Base-by-base conservation (phyloP, 2,329 filamentous ascomycete genomes). In the Pleurostoma richardsiae region DNA sequence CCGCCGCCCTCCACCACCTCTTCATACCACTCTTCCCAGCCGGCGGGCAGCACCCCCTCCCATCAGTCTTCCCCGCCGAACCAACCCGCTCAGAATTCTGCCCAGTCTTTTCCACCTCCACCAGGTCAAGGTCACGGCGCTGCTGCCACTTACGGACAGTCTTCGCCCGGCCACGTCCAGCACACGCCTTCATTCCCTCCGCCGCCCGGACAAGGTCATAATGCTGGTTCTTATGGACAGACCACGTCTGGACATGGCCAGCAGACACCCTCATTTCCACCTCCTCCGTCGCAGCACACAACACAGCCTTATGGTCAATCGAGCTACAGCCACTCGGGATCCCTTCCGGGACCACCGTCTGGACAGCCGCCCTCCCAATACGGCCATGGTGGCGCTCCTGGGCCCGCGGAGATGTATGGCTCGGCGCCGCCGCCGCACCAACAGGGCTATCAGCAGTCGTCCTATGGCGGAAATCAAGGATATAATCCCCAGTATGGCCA, bases 341-440 rank as follows among this genome's bases (percentile, higher is more conserved):
- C 47, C 42, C 53, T 42, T 46, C 51, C 40, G 11, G 51, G 52
- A 28, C 49, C 47, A 44, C 42, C 49, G 27, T 44, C 54, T 30
- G 52, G 49, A n/a, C 57, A 48, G 26, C 56, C 55, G 38, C 53
- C 52, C 31, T 54, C 42, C 26, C 40, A 44, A 39, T 42, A 45
- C 29, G 44, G n/a, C 63, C 64, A 38, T 60, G 60, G 31, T 57
- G 58, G 11, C 56, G 55, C 33, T 56, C 57, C 42, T 55, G 58
- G 38, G 58, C 56, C 42, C 57, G 57, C 28, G 59, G 52, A 43
- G n/a, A 8, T 36, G 8, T 59, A 62, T 44, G 54, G 52, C 19
- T 48, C 49, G 42, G 45, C 52, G 38, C 47, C 52, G 33, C n/a
- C 33, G n/a, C 33, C 8, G 33, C 33, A 36, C 8, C 33, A 36